These are phyloP conservation scores for Aspergillus egyptiacus DNA, from an alignment of 495 filamentous ascomycete genomes.

Conservation along the genomic window DNA sequence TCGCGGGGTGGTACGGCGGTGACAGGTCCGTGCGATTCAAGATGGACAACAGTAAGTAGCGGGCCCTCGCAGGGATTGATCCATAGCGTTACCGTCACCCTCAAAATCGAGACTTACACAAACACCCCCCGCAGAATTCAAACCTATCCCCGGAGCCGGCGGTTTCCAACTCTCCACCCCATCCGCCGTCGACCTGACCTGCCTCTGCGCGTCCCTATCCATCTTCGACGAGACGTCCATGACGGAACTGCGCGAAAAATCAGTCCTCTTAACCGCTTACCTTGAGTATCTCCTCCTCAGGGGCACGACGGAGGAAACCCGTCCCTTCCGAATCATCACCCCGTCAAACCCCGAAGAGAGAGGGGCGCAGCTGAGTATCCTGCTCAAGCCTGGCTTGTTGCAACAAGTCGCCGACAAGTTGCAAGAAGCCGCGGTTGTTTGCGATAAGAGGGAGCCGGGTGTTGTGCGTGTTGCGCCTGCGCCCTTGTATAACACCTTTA, in stretches of 20 bases:
- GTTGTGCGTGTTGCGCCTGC: constrained; percentile 91
- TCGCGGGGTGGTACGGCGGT: constrained; percentile 88
- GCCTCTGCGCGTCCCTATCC: constrained; percentile 66
- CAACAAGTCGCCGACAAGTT: constrained; percentile 62
- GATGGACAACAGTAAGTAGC: constrained; percentile 63
- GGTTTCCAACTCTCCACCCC: constrained; percentile 60
- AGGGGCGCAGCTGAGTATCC: constrained; percentile 83
- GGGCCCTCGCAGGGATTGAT: too few species aligned
- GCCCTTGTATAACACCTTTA: constrained; percentile 82
- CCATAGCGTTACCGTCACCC: background rate
- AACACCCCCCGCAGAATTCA: constrained; percentile 50
- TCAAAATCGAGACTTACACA: constrained; percentile 10
- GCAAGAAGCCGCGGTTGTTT: constrained; percentile 64
- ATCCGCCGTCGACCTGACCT: constrained; percentile 52
- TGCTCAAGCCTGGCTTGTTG: constrained; percentile 62
- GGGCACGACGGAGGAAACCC: constrained; percentile 35
- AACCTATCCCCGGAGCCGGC: constrained; percentile 60
- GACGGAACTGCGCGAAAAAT: constrained; percentile 63
- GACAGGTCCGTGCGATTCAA: constrained; percentile 68
- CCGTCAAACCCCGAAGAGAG: constrained; percentile 62
- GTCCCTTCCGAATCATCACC: constrained; percentile 62
- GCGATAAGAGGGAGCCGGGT: constrained; percentile 87
- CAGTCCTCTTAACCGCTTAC: constrained; percentile 68
- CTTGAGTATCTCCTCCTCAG: constrained; percentile 63
- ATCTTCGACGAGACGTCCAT: constrained; percentile 74